These are phyloP conservation scores for Cutaneotrichosporon spelunceum DNA, from an alignment of 1,284 basidiomycete species.

Conservation along the genomic window DNA sequence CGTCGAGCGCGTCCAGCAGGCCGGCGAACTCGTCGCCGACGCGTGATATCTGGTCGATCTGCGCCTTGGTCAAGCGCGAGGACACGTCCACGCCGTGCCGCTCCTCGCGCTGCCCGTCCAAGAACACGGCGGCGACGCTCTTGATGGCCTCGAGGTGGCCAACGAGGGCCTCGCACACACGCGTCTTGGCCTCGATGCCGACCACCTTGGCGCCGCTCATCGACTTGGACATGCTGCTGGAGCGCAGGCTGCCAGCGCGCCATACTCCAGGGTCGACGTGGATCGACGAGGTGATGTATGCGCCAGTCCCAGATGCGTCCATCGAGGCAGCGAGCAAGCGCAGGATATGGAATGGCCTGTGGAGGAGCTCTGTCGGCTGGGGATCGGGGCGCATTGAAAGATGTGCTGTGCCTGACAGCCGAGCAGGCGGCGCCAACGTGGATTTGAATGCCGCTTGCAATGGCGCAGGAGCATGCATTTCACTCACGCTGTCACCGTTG, in stretches of 20 bases:
- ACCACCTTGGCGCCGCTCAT: constrained; percentile 57
- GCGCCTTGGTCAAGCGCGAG: constrained; percentile 12
- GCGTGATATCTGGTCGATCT: constrained; percentile 42
- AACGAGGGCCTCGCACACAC: constrained; percentile 32
- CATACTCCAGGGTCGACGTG: constrained; percentile 88
- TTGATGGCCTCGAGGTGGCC: constrained; percentile 33
- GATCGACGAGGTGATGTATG: constrained; percentile 79
- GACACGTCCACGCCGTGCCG: constrained; percentile 57
- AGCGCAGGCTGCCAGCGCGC: constrained; percentile 47
- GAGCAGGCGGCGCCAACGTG: constrained; percentile 21
- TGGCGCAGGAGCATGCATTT: constrained; percentile 4
- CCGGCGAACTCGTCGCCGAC: constrained; percentile 59
- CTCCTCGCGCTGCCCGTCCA: constrained; percentile 50
- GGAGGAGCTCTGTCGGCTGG: constrained; percentile 64
- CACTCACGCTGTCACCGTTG: constrained; percentile 10
- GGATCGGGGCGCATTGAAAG: constrained; percentile 38
- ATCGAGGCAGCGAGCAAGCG: constrained; percentile 73
- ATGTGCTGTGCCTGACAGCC: constrained; percentile 26
- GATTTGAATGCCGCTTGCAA: constrained; percentile 16
- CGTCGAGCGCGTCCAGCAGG: constrained; percentile 68
- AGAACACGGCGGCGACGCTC: constrained; percentile 56
- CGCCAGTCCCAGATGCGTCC: constrained; percentile 69
- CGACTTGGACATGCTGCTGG: constrained; percentile 56
- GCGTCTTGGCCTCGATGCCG: constrained; percentile 38
- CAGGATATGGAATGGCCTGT: constrained; percentile 89